phyloP scores from a whole-genome alignment of 1,284 basidiomycete species.

The Filobasidium uniguttulatum region DNA sequence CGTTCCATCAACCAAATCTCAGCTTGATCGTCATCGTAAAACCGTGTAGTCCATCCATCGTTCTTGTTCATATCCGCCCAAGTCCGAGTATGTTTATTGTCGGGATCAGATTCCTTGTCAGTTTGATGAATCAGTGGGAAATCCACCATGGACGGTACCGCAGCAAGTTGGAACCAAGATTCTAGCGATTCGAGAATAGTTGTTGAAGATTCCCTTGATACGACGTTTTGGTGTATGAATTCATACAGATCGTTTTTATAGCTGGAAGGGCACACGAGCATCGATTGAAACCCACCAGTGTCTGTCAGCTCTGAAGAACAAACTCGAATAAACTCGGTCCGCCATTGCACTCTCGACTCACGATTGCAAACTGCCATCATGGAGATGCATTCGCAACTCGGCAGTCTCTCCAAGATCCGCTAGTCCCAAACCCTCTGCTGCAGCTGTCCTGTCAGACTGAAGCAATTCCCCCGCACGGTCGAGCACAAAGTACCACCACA shows the following conservation, averaged over 20 bases:
- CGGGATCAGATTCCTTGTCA: slow-evolving; percentile 18
- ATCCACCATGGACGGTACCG: slow-evolving; percentile 17
- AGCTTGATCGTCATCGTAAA: slow-evolving; percentile 14
- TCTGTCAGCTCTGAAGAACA: background rate
- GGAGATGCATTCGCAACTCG: background rate
- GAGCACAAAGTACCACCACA: too few species aligned
- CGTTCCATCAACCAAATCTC: slow-evolving; percentile 24
- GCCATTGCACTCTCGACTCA: background rate
- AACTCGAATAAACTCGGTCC: background rate
- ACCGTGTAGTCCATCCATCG: slow-evolving; percentile 22
- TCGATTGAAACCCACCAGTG: slow-evolving; percentile 1
- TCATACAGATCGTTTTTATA: slow-evolving; percentile 3
- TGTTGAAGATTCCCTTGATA: too few species aligned
- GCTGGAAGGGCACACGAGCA: background rate
- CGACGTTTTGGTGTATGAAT: slow-evolving; percentile 1
- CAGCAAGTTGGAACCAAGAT: background rate
- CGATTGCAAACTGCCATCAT: background rate
- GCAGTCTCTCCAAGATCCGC: slow-evolving; percentile 4
- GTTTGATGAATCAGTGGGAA: slow-evolving; percentile 30
- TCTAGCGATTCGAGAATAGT: background rate
- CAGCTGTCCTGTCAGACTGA: too few species aligned
- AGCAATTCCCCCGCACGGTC: too few species aligned
- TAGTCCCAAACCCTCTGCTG: background rate
- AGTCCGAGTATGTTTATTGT: slow-evolving; percentile 2
- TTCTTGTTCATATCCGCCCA: slow-evolving; percentile 22